A percentile compares a stretch with the other conserved stretches of the same genome.
phyloP scores from a whole-genome alignment of 257 asterid genomes.

The Solanum stenotomum region DNA sequence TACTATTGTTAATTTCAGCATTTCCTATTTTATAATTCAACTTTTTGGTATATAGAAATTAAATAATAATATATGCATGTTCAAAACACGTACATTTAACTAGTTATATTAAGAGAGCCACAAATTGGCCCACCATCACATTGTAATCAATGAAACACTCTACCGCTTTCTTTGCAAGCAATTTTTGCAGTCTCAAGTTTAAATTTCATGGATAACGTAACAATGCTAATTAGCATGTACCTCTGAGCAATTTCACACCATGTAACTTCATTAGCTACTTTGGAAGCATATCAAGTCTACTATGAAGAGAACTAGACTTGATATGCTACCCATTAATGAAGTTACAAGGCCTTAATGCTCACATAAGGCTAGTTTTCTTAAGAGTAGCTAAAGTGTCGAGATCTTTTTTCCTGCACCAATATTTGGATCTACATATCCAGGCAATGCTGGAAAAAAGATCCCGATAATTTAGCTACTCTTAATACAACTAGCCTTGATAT shows the following conservation, averaged over 20 bases:
- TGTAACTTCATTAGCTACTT: slow-evolving; percentile 56
- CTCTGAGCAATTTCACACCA: slow-evolving; percentile 60
- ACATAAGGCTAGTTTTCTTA: slow-evolving; percentile 23
- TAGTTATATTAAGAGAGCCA: background rate
- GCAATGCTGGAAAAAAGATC: no score
- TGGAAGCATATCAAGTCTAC: slow-evolving; percentile 44
- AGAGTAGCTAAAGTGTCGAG: background rate
- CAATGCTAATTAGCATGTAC: background rate
- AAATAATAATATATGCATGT: background rate
- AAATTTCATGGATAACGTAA: background rate
- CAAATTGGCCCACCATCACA: background rate
- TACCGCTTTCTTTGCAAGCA: background rate
- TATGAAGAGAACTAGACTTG: no score
- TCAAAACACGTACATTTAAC: background rate
- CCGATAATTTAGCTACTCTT: no score
- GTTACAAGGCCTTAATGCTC: no score
- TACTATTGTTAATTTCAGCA: no score
- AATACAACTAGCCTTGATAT: no score
- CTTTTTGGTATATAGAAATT: no score
- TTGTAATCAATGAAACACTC: background rate
- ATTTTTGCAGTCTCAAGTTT: background rate
- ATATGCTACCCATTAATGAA: no score
- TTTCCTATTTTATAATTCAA: no score
- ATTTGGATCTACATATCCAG: no score
- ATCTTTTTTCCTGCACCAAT: no score